Evolutionary conservation across 257 asterid genomes (phyloP), one percentile per base, ranked within the genome.

Genomic region (Schizonepeta tenuifolia): DNA sequence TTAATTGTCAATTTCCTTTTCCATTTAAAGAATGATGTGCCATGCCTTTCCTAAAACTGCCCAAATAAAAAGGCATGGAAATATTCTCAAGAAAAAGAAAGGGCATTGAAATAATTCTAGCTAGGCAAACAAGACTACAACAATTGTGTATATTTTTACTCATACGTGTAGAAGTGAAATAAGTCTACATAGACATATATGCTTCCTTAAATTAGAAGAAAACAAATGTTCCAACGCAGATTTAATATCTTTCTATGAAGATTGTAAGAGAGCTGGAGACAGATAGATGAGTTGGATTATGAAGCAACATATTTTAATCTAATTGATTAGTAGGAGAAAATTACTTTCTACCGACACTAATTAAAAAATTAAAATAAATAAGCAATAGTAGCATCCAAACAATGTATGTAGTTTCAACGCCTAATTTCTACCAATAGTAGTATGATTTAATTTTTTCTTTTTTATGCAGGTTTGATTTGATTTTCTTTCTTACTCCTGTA

Each of bases 151-250:
- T 49, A 5, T 6, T 49, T 44, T 13, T 44, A 44, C 51, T 13
- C 51, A 13, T 13, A 13, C 51, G 51, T 67, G 9, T 49, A 41
- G 26, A 6, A n/a, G 33, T 31, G 67, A 10, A 1, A 54, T 2
- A 31, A 4, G 0, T 31, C 3, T 5, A 5, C 11, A 54, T 54
- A 24, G 26, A 24, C 26, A 24, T 24, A 24, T 24, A 24, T 24
- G 5, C 33, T 71, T 17, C 0, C 69, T 31, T 59, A n/a, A 6
- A 59, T 59, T 31, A 28, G 41, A 71, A 44, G 50, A 59, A 59
- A 59, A 59, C 24, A 71, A 71, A 57, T 58, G 28, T 22, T 44
- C 50, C 73, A 51, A 35, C 50, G 20, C 36, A 31, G 36, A 31
- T 31, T 31, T 31, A 4, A 31, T 31, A 6, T 5, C 36, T 31